A percentile compares a stretch with the other conserved stretches of the same genome.
These are phyloP conservation scores for Epichloe coenophiala DNA, from an alignment of 2,329 filamentous ascomycete species.

Conservation along the genomic window DNA sequence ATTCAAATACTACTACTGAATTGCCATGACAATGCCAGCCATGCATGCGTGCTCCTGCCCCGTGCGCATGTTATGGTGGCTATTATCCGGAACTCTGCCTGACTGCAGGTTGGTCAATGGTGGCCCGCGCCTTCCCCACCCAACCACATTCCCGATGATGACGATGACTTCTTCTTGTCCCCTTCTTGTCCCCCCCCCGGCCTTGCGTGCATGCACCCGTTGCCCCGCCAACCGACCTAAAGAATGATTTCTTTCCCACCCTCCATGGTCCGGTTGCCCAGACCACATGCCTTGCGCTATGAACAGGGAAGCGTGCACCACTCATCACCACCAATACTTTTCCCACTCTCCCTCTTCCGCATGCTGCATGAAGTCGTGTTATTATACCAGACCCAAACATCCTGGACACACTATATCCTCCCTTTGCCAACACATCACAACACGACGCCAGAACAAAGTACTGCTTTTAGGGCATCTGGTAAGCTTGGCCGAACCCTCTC, in stretches of 20 bases:
- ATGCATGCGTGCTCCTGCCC: neutral
- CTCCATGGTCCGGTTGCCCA: neutral
- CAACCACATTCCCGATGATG: conserved; percentile 3
- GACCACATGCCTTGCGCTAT: neutral
- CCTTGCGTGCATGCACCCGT: conserved; percentile 5
- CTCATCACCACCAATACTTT: neutral
- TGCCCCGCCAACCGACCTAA: conserved; percentile 12
- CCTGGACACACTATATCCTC: neutral
- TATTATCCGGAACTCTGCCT: too few species aligned
- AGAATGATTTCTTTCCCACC: conserved; percentile 10
- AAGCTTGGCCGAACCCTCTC: neutral
- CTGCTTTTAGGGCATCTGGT: neutral
- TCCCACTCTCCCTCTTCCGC: neutral
- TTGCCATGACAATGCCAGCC: neutral
- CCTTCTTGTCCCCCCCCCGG: too few species aligned
- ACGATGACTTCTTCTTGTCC: neutral
- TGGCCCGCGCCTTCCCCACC: neutral
- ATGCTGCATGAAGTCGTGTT: neutral
- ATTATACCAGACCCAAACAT: neutral
- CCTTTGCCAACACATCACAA: neutral
- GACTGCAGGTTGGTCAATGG: neutral
- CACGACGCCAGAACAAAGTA: neutral
- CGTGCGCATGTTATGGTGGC: neutral
- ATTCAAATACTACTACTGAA: neutral
- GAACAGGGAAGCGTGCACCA: neutral